Base-by-base conservation (phyloP, 441 rosid species). In the Pelargonium fulgidum region DNA sequence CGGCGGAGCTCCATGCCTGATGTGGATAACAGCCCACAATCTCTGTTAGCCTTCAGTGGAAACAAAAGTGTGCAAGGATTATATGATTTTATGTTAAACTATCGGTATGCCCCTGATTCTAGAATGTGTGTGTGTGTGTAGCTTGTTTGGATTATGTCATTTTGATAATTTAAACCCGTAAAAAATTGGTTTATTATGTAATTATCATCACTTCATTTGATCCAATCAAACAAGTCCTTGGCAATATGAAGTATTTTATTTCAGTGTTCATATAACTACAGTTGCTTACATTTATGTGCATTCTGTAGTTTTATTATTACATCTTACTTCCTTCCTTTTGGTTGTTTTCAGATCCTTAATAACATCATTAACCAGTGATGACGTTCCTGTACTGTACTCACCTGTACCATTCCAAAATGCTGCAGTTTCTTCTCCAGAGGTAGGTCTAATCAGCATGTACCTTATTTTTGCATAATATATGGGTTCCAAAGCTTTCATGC, bases 341-440 rank as follows among this genome's bases (percentile, higher is more conserved):
- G 66, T 74, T 78, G 72, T 61, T 59, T 79, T 61, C 81, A 95
- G 98, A 84, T 88, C 91, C 70, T 83, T 76, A 71, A 78, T 88
- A 82, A 87, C 90, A 41, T 80, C 78, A 77, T 76, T 88, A 79
- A 80, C 84, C 66, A 85, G 88, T 10, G 77, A 73, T 71, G 98
- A 95, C 64, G 93, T 92, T 77, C 98, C 96, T 10, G 67, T 84
- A 71, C 66, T 95, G 68, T 92, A 84, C 82, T 88, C 98, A 58
- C 91, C 93, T 36, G 78, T 89, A 33, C 92, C 91, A 11, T 95
- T 88, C 77, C 92, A 82, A 67, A 88, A 92, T 79, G 90, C 93
- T 72, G 84, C 98, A 70, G 48, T 92, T 68, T 90, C 92, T 72
- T 79, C 90, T 69, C 99, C 64, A 59, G 64, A 59, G 64, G 64